Percentiles rank a stretch among this genome's conserved stretches.
These are phyloP conservation scores for Pycnococcus provasolii DNA, from an alignment of 139 green algal genomes.

Conservation along the genomic window DNA sequence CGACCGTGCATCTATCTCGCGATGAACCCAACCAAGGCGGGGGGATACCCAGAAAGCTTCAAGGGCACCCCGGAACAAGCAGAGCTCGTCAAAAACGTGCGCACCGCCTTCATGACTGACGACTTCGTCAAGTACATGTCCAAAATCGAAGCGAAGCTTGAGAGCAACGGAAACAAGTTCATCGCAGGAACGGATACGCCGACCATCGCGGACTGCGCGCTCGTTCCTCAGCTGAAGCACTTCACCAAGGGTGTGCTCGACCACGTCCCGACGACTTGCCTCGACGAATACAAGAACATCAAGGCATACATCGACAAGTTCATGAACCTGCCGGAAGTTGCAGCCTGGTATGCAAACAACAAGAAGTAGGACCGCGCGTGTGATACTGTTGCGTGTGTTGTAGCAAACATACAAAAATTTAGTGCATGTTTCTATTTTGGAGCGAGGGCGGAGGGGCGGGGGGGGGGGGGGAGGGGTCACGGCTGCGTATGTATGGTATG, in stretches of 20 bases:
- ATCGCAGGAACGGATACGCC: background rate
- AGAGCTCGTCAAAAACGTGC: background rate
- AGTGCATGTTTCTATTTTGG: too few relatives aligned
- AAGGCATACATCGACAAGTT: conserved; percentile 1
- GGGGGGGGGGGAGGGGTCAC: too few relatives aligned
- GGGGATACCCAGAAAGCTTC: background rate
- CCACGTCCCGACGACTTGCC: background rate
- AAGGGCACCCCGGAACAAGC: background rate
- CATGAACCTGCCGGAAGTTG: background rate
- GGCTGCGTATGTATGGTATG: too few relatives aligned
- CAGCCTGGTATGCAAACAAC: background rate
- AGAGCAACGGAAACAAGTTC: background rate
- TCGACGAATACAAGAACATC: background rate
- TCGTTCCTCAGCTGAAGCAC: background rate
- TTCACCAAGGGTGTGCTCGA: conserved; percentile 1
- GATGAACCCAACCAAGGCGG: background rate
- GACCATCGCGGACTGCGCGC: conserved; percentile 3
- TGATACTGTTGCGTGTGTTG: too few relatives aligned
- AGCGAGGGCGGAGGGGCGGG: too few relatives aligned
- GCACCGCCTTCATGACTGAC: background rate
- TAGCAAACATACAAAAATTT: too few relatives aligned
- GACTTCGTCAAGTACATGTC: background rate
- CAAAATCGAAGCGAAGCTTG: background rate
- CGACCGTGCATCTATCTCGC: background rate
- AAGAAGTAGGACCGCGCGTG: too few relatives aligned